phyloP scores from a whole-genome alignment of 106 monocot genomes.

The Alisma plantagoaquatica region DNA sequence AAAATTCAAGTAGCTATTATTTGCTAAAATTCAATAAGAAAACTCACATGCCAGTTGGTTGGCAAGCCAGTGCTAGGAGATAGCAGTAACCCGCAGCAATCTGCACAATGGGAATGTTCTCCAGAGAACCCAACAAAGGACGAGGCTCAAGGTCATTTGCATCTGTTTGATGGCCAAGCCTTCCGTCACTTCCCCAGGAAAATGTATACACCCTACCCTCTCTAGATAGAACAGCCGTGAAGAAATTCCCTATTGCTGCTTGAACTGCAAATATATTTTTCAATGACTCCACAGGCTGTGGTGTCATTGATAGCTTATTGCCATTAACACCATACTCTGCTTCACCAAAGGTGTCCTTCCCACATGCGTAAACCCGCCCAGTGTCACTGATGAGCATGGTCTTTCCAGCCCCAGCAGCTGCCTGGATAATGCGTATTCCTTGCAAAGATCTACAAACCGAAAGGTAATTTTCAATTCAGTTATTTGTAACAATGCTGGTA shows the following conservation, averaged over 20 bases:
- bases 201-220: slow-evolving; percentile 94
- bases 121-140: slow-evolving; percentile 61
- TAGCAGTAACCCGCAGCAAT: slow-evolving; percentile 99
- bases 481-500: too few relatives aligned
- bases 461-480: too few relatives aligned
- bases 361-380: slow-evolving; percentile 83
- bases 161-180: slow-evolving; percentile 86
- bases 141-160: slow-evolving; percentile 63
- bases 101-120: slow-evolving; percentile 84
- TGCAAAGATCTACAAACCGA: slow-evolving; percentile 65
- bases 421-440: slow-evolving; percentile 94
- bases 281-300: slow-evolving; percentile 71
- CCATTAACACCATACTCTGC: slow-evolving; percentile 64
- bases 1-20: too few relatives aligned
- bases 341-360: slow-evolving; percentile 93
- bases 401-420: slow-evolving; percentile 76
- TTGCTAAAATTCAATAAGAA: too few relatives aligned
- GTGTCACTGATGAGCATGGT: slow-evolving; percentile 96
- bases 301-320: slow-evolving; percentile 49
- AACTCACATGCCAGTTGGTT: slow-evolving; percentile 94
- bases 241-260: slow-evolving; percentile 94
- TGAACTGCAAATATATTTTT: slow-evolving; percentile 82
- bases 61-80: slow-evolving; percentile 69
- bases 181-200: slow-evolving; percentile 83
- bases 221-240: slow-evolving; percentile 88